Evolutionary conservation across 2,329 filamentous ascomycete genomes (phyloP).

Genomic region (Alternaria incomplexa): DNA sequence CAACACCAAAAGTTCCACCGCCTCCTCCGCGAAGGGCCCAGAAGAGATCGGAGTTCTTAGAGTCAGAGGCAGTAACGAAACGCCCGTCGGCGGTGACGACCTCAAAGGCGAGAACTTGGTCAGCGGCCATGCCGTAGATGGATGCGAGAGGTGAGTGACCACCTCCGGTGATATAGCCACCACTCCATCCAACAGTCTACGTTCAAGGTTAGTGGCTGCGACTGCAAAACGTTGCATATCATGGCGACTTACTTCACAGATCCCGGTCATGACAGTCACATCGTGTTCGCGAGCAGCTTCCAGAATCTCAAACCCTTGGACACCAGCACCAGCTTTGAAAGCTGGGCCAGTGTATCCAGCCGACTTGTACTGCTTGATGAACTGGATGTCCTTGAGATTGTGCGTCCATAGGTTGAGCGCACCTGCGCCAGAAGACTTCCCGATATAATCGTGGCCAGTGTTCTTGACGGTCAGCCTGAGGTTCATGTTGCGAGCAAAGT

Average conservation of each 20-base stretch:
- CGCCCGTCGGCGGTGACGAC: constrained; percentile 33
- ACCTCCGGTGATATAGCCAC: constrained; percentile 20
- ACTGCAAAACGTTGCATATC: not conserved
- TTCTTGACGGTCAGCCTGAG: constrained; percentile 27
- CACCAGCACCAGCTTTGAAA: constrained; percentile 34
- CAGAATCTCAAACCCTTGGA: constrained; percentile 26
- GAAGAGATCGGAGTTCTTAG: constrained; percentile 19
- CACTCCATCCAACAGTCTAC: constrained; percentile 35
- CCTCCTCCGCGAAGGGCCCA: constrained; percentile 28
- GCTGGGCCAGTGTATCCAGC: constrained; percentile 26
- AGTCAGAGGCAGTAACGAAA: constrained; percentile 27
- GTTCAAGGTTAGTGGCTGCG: not conserved
- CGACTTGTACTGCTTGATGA: constrained; percentile 17
- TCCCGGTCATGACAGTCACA: constrained; percentile 30
- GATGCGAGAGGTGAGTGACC: constrained; percentile 28
- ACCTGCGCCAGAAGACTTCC: constrained; percentile 33
- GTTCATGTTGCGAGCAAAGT: constrained; percentile 27
- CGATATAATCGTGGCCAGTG: constrained; percentile 26
- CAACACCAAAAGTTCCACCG: constrained; percentile 26
- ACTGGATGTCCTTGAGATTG: constrained; percentile 26
- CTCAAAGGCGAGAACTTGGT: constrained; percentile 32
- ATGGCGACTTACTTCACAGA: constrained; percentile 17
- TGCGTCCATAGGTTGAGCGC: constrained; percentile 40
- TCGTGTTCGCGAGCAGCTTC: constrained; percentile 19
- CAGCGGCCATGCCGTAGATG: constrained; percentile 30